Evolutionary conservation across 139 green algal species (phyloP).

Genomic region (Asterochloris sp.): DNA sequence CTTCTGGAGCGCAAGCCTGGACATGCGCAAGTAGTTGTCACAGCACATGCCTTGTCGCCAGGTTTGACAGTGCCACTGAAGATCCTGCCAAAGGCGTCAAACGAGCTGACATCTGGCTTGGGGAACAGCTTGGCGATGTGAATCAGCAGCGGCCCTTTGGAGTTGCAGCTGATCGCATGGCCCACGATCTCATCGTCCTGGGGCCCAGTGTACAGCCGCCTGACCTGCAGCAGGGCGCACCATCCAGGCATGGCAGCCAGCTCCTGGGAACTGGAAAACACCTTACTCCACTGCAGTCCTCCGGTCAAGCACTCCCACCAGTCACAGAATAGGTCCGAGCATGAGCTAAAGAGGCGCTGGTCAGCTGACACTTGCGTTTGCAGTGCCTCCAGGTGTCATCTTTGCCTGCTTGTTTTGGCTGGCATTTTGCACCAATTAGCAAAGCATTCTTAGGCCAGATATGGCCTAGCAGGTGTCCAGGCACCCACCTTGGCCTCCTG

Average conservation of each 20-base stretch:
- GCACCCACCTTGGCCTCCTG: conserved; percentile 64
- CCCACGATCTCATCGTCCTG: conserved; percentile 57
- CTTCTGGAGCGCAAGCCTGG: too few species aligned
- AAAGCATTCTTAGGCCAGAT: too few species aligned
- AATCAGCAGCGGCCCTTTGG: conserved; percentile 81
- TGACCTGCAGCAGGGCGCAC: conserved; percentile 40
- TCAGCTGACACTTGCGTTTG: background rate
- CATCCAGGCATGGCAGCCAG: too few species aligned
- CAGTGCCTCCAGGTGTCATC: background rate
- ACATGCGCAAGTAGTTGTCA: too few species aligned
- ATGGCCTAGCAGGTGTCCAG: too few species aligned
- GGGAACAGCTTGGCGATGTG: conserved; percentile 96
- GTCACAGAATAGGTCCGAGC: too few species aligned
- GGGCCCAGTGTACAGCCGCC: conserved; percentile 74
- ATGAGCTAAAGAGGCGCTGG: too few species aligned
- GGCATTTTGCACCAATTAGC: too few species aligned
- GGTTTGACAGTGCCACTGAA: conserved; percentile 84
- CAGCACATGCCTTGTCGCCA: conserved; percentile 68
- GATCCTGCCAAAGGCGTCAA: conserved; percentile 92
- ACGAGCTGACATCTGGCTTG: conserved; percentile 64
- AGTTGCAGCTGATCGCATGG: conserved; percentile 76
- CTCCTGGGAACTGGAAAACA: too few species aligned
- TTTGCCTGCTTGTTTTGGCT: background rate
- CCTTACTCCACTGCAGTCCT: too few species aligned
- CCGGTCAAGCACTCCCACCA: too few species aligned